Evolutionary conservation across 2,329 filamentous ascomycete species (phyloP), one percentile per base, ranked within the genome.

Genomic region (Passalora sequoiae): DNA sequence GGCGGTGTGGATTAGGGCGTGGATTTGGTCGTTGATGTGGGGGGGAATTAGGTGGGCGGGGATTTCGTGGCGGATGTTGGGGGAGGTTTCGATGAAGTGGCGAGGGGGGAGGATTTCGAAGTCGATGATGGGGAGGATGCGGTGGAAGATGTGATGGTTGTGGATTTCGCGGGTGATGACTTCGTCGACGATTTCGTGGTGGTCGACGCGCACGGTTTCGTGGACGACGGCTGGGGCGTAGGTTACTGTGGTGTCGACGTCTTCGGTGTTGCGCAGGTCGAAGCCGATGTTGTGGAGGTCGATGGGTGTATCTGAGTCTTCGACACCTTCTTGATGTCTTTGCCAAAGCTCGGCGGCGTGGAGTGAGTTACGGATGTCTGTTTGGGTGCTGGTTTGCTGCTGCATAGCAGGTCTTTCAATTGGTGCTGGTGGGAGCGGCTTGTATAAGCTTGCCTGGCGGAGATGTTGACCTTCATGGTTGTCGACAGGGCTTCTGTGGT

Each of bases 131-230:
- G 75, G 75, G n/a, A 74, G 69, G 19, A 75, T 64, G 19, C 71
- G 69, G 46, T 77, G 73, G 50, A 69, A 71, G 25, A 74, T 59
- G 48, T 77, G 69, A 55, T 78, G 67, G 24, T 70, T 71, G 60
- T 78, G 75, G 24, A 76, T 74, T 46, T 78, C 75, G 27, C 73
- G 70, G 5, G 68, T 70, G 38, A 77, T 70, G 16, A 56, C 52
- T 51, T 76, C 67, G 50, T 75, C 63, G 12, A 67, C 55, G 32
- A 76, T 64, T 37, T 76, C 64, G 46, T 73, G 72, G 8, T 65
- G 55, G 10, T 67, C 56, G 3, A 67, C 65, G 12, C 64, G 63
- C 28, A 77, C 59, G 0, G 66, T 63, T 50, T 78, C 72, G 46
- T 77, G 73, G 1, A 66, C 69, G 13, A 77, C 73, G 15, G 58